phyloP scores from a whole-genome alignment of 805 yeast species.

The Starmerella roubikii region DNA sequence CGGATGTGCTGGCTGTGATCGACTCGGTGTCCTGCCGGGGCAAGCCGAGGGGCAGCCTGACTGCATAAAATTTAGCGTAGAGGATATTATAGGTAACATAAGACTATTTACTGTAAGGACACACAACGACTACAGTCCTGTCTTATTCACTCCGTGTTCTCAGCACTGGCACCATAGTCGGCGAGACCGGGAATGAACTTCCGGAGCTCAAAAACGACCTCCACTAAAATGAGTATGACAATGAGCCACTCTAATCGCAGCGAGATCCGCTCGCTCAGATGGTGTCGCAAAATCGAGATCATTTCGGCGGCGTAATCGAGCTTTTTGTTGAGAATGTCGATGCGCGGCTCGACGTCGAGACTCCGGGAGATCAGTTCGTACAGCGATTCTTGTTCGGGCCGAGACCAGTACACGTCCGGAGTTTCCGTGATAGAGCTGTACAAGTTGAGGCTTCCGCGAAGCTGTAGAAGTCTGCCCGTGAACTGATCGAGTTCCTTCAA shows the following conservation, averaged over 20 bases:
- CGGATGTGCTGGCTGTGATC: neutral
- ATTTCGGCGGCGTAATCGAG: slow-evolving; percentile 86
- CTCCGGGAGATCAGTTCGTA: slow-evolving; percentile 57
- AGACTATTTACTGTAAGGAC: neutral
- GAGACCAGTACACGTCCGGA: slow-evolving; percentile 89
- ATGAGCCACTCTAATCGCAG: slow-evolving; percentile 79
- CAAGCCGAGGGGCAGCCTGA: slow-evolving; percentile 1
- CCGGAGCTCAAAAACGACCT: slow-evolving; percentile 62
- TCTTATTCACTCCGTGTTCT: neutral
- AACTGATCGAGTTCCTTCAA: slow-evolving; percentile 43
- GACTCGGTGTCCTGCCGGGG: neutral
- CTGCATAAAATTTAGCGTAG: neutral
- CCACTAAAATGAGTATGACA: slow-evolving; percentile 67
- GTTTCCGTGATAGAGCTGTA: slow-evolving; percentile 83
- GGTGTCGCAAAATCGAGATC: slow-evolving; percentile 59
- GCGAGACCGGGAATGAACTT: slow-evolving; percentile 1
- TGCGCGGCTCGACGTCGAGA: slow-evolving; percentile 65
- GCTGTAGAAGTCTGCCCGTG: slow-evolving; percentile 60
- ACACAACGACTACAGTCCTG: neutral
- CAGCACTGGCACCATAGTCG: neutral
- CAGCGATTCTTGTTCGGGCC: slow-evolving; percentile 66
- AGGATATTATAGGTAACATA: neutral
- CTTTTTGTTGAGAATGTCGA: slow-evolving; percentile 66
- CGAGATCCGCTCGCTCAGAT: slow-evolving; percentile 62
- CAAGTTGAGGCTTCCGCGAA: slow-evolving; percentile 71